Conservation (phyloP, 2,329 filamentous ascomycete species). For the Clonostachys solani region DNA sequence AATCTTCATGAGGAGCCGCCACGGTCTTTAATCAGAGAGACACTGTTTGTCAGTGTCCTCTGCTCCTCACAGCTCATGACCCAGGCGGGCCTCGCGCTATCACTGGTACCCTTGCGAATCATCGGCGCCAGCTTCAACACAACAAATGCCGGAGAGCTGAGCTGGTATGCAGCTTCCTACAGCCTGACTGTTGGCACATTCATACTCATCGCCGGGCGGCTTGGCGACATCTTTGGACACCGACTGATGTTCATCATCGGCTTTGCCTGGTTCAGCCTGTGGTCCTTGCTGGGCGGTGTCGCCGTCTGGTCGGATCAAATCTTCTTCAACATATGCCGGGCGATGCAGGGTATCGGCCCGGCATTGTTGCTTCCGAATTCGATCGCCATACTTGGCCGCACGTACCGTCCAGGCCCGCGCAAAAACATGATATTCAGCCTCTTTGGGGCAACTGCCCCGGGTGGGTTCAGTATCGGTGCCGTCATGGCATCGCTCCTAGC, state of each 20-base stretch:
- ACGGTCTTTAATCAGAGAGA: no score
- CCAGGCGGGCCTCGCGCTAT: no score
- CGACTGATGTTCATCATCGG: constrained; percentile 56
- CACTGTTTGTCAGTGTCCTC: no score
- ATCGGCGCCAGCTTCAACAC: no score
- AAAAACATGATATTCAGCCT: constrained; percentile 65
- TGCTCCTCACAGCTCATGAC: no score
- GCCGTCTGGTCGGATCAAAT: constrained; percentile 63
- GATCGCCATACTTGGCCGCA: constrained; percentile 64
- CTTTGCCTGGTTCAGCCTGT: constrained; percentile 61
- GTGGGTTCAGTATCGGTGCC: constrained; percentile 61
- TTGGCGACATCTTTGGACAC: constrained; percentile 60
- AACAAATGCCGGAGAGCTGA: no score
- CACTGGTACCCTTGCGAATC: no score
- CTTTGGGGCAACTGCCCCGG: constrained; percentile 51
- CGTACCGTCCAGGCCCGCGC: constrained; percentile 64
- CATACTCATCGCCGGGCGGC: constrained; percentile 20
- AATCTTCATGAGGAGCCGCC: no score
- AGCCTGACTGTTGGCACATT: constrained; percentile 3
- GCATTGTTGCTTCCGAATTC: constrained; percentile 69
- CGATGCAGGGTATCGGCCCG: constrained; percentile 69
- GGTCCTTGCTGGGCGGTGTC: constrained; percentile 68
- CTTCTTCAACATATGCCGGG: constrained; percentile 71
- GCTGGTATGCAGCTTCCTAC: no score
- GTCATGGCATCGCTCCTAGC: constrained; percentile 60